Base-by-base conservation (phyloP, 345 rosid species). In the Noccaea caerulescens region DNA sequence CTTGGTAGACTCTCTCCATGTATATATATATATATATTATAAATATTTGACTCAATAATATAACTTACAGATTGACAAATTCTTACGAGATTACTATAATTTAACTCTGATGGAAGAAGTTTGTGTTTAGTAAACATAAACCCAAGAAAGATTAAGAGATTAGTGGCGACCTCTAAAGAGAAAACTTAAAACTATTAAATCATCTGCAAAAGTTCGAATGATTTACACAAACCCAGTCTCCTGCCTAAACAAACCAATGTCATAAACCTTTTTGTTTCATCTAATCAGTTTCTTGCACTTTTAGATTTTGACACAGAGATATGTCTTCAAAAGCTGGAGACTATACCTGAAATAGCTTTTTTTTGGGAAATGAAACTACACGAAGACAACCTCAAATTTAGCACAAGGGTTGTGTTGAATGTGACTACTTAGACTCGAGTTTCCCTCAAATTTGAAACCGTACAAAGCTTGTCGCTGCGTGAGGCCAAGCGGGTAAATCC, bases 401-500 rank as follows among this genome's bases (percentile, higher is more conserved):
- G 90, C 77, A 74, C 99, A 94, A 4, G 90, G 90, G 66, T 81
- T 85, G 73, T 53, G 73, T 73, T 85, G 77, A 69, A 94, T 52
- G 76, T 89, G 87, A 33, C 25, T 84, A 75, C 74, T 80, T 54
- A 91, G 74, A 63, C 83, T 93, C 11, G 81, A 67, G 55, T 84
- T 87, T 11, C 79, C 80, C 4, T 84, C 78, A 70, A 94, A 88
- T 73, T 75, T 81, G 84, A 89, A 94, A 12, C 70, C 79, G 69
- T 89, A 89, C 66, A 94, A 69, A 53, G 99, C 96, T 68, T 87
- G 84, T 81, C 95, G 85, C 80, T 91, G 97, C 4, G 99, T 91
- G 81, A 86, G 69, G 52, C 97, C 97, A 27, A 94, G 84, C 2
- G 97, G 99, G 59, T 85, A 86, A 78, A 94, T 81, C 72, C 72